These are phyloP conservation scores for Austroboletus niveus DNA, from an alignment of 1,284 basidiomycete genomes.

Conservation along the genomic window DNA sequence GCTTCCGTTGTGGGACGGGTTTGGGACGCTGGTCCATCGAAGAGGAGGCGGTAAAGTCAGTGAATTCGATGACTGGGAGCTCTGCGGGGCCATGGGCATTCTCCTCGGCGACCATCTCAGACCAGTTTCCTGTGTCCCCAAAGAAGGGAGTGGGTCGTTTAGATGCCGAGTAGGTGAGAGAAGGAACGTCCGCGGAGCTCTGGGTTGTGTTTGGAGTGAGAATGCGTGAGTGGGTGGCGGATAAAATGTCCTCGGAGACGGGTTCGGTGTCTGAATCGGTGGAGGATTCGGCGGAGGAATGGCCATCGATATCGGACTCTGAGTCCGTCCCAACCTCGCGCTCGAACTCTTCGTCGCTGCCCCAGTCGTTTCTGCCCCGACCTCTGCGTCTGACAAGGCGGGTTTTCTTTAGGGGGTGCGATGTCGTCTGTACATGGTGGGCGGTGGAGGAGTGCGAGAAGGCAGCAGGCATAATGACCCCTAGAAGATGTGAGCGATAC, in stretches of 20 bases:
- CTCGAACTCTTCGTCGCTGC: constrained; percentile 73
- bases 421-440: constrained; percentile 10
- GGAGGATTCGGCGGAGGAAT: constrained; percentile 56
- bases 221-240: constrained; percentile 48
- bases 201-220: constrained; percentile 65
- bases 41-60: constrained; percentile 53
- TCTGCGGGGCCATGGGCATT: constrained; percentile 53
- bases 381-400: constrained; percentile 48
- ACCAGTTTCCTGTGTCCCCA: constrained; percentile 59
- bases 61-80: constrained; percentile 80
- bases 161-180: constrained; percentile 23
- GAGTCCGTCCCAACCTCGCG: constrained; percentile 67
- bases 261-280: constrained; percentile 68
- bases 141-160: constrained; percentile 50
- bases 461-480: constrained; percentile 43
- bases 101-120: constrained; percentile 80
- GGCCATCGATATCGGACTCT: constrained; percentile 52
- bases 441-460: constrained; percentile 32
- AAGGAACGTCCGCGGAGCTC: constrained; percentile 44
- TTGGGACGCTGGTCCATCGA: constrained; percentile 27
- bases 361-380: constrained; percentile 51
- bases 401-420: constrained; percentile 48
- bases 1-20: constrained; percentile 36
- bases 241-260: constrained; percentile 55
- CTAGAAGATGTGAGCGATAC: constrained; percentile 23